These are phyloP conservation scores for Helianthus annuus DNA, from an alignment of 129 eudicot species.

Conservation along the genomic window HanXRQr2.0-SUNRISE NC_035449.2:12680385-12680884, in stretches of 20 bases:
- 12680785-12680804: not conserved
- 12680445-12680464: not conserved
- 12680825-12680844: not conserved
- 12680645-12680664: no score
- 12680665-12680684: no score
- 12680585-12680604: not conserved
- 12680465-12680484: not conserved
- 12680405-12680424: slow-evolving; percentile 88
- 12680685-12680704: no score
- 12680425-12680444: slow-evolving; percentile 42
- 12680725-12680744: not conserved
- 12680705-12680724: no score
- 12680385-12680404: slow-evolving; percentile 66
- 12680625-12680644: no score
- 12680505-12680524: slow-evolving; percentile 6
- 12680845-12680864: not conserved
- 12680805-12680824: no score
- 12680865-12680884: not conserved
- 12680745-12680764: not conserved
- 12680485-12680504: not conserved
- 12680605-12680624: not conserved
- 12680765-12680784: not conserved
- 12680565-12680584: not conserved
- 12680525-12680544: not conserved
- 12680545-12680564: not conserved